Conservation (phyloP, 805 yeast species). For the Metschnikowia cerradonensis region DNA sequence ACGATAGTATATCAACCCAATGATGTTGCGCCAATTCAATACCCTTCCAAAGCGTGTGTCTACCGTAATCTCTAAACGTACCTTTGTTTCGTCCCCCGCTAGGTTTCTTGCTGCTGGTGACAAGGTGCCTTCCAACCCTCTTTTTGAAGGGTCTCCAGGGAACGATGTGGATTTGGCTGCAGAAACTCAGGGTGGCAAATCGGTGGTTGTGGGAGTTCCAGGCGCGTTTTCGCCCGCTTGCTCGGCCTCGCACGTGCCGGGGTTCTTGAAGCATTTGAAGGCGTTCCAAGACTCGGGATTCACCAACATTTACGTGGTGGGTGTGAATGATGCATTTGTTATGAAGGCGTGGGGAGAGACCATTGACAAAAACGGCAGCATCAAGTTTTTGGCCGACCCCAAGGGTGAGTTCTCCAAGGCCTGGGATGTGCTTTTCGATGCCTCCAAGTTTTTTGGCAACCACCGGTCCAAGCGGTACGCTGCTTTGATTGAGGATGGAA, state of each 20-base stretch:
- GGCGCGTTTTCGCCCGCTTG: slow-evolving; percentile 82
- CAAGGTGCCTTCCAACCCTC: slow-evolving; percentile 52
- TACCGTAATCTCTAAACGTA: neutral
- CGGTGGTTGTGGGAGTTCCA: slow-evolving; percentile 45
- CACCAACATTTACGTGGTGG: slow-evolving; percentile 55
- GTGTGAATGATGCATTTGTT: slow-evolving; percentile 87
- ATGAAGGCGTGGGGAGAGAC: slow-evolving; percentile 72
- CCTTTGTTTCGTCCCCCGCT: slow-evolving; percentile 19
- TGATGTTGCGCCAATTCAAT: neutral
- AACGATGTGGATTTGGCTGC: slow-evolving; percentile 54
- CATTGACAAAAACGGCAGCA: slow-evolving; percentile 21
- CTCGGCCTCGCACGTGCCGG: slow-evolving; percentile 68
- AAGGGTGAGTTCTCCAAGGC: slow-evolving; percentile 63
- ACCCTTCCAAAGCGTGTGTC: neutral
- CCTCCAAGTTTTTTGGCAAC: slow-evolving; percentile 72
- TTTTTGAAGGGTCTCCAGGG: slow-evolving; percentile 64
- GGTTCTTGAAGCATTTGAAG: slow-evolving; percentile 51
- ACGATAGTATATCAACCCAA: too few species aligned
- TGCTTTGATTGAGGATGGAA: slow-evolving; percentile 69
- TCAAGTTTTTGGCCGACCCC: slow-evolving; percentile 76
- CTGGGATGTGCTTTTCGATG: slow-evolving; percentile 70
- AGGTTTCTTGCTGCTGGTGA: slow-evolving; percentile 51
- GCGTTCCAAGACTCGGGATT: slow-evolving; percentile 66
- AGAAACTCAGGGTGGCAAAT: slow-evolving; percentile 43
- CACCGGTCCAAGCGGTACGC: slow-evolving; percentile 74